Conservation (phyloP, 768 basidiomycete species). For the Russula compacta region DNA sequence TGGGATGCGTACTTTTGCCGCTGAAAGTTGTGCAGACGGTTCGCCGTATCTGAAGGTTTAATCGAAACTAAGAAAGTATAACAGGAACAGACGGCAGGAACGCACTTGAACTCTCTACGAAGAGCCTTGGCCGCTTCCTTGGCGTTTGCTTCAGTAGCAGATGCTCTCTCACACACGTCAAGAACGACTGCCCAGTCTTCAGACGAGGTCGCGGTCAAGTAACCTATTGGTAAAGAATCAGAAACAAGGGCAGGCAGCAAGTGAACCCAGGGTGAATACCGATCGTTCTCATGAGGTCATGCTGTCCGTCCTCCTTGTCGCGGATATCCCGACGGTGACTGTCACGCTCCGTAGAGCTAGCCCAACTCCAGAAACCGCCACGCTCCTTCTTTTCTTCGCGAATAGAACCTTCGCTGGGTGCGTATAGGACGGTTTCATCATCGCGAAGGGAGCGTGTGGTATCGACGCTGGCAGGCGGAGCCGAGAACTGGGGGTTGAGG, state of each 20-base stretch:
- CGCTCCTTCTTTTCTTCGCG: constrained; percentile 37
- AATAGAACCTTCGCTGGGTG: constrained; percentile 19
- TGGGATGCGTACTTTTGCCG: constrained; percentile 14
- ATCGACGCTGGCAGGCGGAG: constrained; percentile 6
- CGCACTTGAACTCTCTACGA: constrained; percentile 77
- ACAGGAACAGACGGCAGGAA: neutral
- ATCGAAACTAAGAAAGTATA: neutral
- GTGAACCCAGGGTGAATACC: constrained; percentile 31
- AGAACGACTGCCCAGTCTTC: constrained; percentile 78
- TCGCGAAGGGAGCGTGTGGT: constrained; percentile 25
- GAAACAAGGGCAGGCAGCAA: neutral
- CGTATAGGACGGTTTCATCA: constrained; percentile 25
- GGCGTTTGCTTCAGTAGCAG: constrained; percentile 57
- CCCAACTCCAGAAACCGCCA: constrained; percentile 46
- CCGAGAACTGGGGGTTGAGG: constrained; percentile 44
- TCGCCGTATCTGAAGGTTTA: constrained; percentile 16
- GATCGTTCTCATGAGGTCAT: constrained; percentile 61
- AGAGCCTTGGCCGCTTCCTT: constrained; percentile 81
- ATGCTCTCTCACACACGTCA: constrained; percentile 80
- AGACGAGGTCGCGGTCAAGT: constrained; percentile 65
- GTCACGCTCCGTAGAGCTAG: constrained; percentile 27
- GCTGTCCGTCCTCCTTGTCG: constrained; percentile 33
- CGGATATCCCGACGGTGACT: constrained; percentile 32
- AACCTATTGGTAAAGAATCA: constrained; percentile 37
- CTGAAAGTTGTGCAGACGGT: constrained; percentile 18